Base-by-base conservation (phyloP, 2,329 filamentous ascomycete species). In the Ampelomyces quisqualis region DNA sequence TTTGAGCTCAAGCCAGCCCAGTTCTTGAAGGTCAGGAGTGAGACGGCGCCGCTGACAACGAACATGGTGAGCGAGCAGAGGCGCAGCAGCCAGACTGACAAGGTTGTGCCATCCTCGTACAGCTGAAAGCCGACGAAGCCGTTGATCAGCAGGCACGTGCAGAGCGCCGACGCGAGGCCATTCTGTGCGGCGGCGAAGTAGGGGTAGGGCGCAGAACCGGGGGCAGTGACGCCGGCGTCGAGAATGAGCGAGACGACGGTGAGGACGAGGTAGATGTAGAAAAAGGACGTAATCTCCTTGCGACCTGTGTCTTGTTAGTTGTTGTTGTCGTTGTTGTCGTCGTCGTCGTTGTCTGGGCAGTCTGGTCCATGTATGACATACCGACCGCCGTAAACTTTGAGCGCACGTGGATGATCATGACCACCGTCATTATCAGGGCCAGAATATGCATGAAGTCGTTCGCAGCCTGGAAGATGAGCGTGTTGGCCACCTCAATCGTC, bases 381-480 rank as follows among this genome's bases (percentile, higher is more conserved):
- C 88, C 91, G 58, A 98, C 93, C 60, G 93, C 93, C 15, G 93
- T 98, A 70, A 98, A 98, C 73, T 98, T 98, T 60, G 88, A 91
- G 58, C 93, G 82, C 49, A 98, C 88, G 70, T 98, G 93, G 51
- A 98, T 77, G 48, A 98, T 90, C 93, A 98, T 98, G 61, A 95
- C 85, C 7, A 91, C 86, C 3, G 90, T 94, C 91, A 98, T 96
- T 57, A 84, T 75, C 45, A 98, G 76, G 10, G 91, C 88, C 42
- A 86, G 74, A 55, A 98, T 97, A 70, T 98, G 93, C 73, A 93
- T 88, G 64, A 91, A 90, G 48, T 88, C 88, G 15, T 90, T 84
- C 19, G 90, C 93, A 64, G 85, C 88, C 72, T 97, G 84, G 68
- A 98, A 98, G 64, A 98, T 98, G 73, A 97, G 91, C 27, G 93